Evolutionary conservation across 768 basidiomycete species (phyloP).

Genomic region (Galerina sulciceps): DNA sequence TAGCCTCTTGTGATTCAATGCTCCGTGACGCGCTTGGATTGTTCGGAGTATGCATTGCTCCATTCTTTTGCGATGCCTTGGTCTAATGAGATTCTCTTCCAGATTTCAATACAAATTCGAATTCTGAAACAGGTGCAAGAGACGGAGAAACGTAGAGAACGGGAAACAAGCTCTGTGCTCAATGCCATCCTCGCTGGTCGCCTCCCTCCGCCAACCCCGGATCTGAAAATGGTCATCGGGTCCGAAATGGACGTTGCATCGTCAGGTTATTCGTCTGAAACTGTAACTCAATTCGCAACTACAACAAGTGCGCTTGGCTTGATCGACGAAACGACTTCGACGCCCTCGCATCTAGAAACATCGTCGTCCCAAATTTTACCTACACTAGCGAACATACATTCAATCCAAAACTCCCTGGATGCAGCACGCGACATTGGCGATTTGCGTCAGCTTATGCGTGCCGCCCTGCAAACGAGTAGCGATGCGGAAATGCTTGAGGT

Average conservation of each 20-base stretch:
- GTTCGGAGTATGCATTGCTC: conserved; percentile 47
- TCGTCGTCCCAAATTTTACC: conserved; percentile 22
- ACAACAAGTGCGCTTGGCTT: conserved; percentile 25
- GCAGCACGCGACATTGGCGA: conserved; percentile 55
- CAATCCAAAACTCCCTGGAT: conserved; percentile 43
- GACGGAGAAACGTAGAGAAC: conserved; percentile 44
- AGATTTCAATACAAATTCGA: conserved; percentile 45
- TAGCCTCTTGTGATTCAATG: conserved; percentile 52
- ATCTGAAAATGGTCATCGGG: conserved; percentile 14
- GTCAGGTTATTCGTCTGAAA: conserved; percentile 14
- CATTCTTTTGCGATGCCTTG: neutral
- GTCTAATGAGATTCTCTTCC: neutral
- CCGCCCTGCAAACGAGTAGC: conserved; percentile 57
- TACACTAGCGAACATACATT: conserved; percentile 26
- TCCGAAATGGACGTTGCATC: conserved; percentile 2
- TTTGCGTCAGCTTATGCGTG: conserved; percentile 60
- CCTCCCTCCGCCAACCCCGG: conserved; percentile 2
- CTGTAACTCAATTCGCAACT: conserved; percentile 20
- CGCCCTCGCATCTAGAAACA: conserved; percentile 1
- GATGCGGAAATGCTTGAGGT: conserved; percentile 69
- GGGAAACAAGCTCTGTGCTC: conserved; percentile 42
- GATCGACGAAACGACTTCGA: conserved; percentile 12
- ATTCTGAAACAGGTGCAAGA: conserved; percentile 54
- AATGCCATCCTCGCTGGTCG: conserved; percentile 23
- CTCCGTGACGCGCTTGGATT: conserved; percentile 63